Evolutionary conservation across 2,329 filamentous ascomycete genomes (phyloP).

Genomic region (Curvularia eragrostidis): DNA sequence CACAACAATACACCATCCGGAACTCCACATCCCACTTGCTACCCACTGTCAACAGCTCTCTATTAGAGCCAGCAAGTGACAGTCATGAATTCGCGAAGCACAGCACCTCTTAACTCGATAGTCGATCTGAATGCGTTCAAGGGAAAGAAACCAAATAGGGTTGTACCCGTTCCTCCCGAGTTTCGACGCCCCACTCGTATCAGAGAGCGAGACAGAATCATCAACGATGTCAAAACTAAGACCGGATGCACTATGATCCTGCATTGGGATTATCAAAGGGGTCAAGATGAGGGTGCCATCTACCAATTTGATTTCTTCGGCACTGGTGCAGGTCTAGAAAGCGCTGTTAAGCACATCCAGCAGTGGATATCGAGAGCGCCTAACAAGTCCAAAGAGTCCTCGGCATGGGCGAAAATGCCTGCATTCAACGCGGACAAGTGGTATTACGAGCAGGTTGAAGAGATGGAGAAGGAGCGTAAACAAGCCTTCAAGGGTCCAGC

Average conservation of each 20-base stretch:
- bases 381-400: constrained; percentile 28
- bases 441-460: constrained; percentile 30
- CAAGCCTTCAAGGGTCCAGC: constrained; percentile 29
- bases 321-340: constrained; percentile 25
- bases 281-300: constrained; percentile 15
- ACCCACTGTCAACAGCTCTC: neutral
- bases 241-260: constrained; percentile 31
- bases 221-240: constrained; percentile 24
- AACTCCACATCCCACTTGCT: neutral
- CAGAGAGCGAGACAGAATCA: constrained; percentile 23
- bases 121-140: neutral
- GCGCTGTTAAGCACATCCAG: constrained; percentile 30
- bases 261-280: constrained; percentile 4
- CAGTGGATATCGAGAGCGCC: constrained; percentile 37
- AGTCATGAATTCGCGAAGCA: neutral
- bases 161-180: constrained; percentile 31
- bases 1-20: neutral
- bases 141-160: constrained; percentile 26
- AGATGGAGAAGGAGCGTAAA: constrained; percentile 25
- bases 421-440: constrained; percentile 35
- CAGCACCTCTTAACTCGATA: neutral
- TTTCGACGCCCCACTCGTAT: constrained; percentile 21
- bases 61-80: neutral
- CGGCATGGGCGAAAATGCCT: constrained; percentile 38
- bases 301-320: constrained; percentile 37